Evolutionary conservation across 768 basidiomycete species (phyloP).

Genomic region (Collybiopsis luxurians): DNA sequence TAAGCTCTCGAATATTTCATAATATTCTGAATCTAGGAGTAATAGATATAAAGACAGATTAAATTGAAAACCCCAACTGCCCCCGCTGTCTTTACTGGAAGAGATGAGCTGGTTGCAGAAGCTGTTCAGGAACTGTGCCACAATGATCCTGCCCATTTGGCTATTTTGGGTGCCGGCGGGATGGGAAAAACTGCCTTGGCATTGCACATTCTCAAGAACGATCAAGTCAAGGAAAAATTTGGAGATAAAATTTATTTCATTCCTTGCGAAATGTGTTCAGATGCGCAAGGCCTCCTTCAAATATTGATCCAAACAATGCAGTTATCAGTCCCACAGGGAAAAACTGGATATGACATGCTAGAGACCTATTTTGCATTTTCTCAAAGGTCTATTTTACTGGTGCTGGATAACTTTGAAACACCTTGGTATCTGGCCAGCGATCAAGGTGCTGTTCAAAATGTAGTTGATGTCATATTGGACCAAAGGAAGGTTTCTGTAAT

Average conservation of each 20-base stretch:
- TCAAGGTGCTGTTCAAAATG: background rate
- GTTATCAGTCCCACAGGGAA: background rate
- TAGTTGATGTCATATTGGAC: background rate
- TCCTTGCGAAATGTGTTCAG: background rate
- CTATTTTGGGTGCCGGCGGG: slow-evolving; percentile 15
- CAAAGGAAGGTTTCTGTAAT: background rate
- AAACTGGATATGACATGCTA: background rate
- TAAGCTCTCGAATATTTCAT: background rate
- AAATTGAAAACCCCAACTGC: background rate
- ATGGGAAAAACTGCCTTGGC: background rate
- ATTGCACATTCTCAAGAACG: background rate
- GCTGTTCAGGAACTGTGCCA: background rate
- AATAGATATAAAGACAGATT: background rate
- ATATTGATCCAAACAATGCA: background rate
- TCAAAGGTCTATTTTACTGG: background rate
- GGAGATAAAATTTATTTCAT: background rate
- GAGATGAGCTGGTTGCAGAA: background rate
- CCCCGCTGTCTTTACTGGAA: background rate
- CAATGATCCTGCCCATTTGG: background rate
- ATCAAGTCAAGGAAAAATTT: background rate
- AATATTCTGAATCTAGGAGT: no score
- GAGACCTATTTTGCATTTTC: background rate
- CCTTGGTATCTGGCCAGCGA: no score
- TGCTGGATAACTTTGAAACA: slow-evolving; percentile 10
- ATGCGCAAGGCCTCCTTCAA: background rate